Percentiles rank a stretch among this genome's conserved stretches.
Conservation (phyloP, 345 rosid species). For the Euphorbia pulcherrima region DNA sequence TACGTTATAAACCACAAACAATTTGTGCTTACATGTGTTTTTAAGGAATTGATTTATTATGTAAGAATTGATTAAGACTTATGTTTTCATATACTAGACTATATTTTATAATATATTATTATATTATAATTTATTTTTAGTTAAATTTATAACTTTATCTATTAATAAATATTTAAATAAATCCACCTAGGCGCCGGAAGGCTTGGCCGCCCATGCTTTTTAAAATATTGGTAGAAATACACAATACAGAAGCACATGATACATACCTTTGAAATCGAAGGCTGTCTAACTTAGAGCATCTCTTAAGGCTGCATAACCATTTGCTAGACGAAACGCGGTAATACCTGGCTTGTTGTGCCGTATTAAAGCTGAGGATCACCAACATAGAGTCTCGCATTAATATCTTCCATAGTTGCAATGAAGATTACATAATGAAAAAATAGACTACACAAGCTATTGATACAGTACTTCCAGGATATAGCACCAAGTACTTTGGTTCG, state of each 20-base stretch:
- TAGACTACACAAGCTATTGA: background rate
- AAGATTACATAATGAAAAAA: background rate
- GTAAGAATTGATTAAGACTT: too few relatives aligned
- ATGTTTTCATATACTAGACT: too few relatives aligned
- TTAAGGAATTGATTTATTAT: too few relatives aligned
- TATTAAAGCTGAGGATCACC: slow-evolving; percentile 61
- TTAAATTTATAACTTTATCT: too few relatives aligned
- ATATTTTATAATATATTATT: too few relatives aligned
- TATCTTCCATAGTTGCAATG: background rate
- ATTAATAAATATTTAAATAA: too few relatives aligned
- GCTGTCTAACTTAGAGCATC: slow-evolving; percentile 67
- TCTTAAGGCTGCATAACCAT: slow-evolving; percentile 73
- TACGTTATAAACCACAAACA: too few relatives aligned
- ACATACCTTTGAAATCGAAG: slow-evolving; percentile 76
- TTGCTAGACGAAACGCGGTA: slow-evolving; percentile 78
- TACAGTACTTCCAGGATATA: slow-evolving; percentile 68
- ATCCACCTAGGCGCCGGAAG: too few relatives aligned
- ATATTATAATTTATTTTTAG: too few relatives aligned
- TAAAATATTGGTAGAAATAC: background rate
- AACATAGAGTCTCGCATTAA: slow-evolving; percentile 15
- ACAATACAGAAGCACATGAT: background rate
- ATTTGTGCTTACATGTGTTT: too few relatives aligned
- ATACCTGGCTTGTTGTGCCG: slow-evolving; percentile 75
- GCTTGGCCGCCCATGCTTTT: too few relatives aligned
- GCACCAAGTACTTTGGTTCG: slow-evolving; percentile 85